These are phyloP conservation scores for Magnusiomyces tetraspermus DNA, from an alignment of 1,139 yeast genomes.

Conservation along the genomic window DNA sequence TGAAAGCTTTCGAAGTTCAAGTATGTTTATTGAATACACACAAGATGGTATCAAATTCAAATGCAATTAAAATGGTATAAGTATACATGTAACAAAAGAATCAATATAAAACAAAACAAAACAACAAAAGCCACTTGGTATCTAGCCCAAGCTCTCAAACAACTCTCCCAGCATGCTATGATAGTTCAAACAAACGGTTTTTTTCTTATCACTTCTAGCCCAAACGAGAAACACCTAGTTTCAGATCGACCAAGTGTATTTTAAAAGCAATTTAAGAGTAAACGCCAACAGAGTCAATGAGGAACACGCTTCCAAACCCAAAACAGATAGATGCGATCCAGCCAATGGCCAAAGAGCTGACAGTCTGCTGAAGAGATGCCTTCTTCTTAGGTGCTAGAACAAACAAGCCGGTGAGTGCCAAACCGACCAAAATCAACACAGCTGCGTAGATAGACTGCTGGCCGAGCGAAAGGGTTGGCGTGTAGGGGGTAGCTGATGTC, in stretches of 20 bases:
- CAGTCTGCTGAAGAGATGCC: conserved; percentile 13
- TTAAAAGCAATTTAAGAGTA: conserved; percentile 25
- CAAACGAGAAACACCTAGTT: not conserved
- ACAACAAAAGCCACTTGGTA: too few species aligned
- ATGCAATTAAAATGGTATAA: too few species aligned
- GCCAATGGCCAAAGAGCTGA: conserved; percentile 21
- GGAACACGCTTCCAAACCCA: conserved; percentile 33
- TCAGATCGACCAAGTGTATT: not conserved
- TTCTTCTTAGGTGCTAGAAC: conserved; percentile 9
- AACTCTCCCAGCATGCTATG: too few species aligned
- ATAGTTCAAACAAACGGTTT: too few species aligned
- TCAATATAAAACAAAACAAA: too few species aligned
- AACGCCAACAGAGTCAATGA: conserved; percentile 35
- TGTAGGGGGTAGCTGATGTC: conserved; percentile 16
- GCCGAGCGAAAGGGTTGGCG: conserved; percentile 22
- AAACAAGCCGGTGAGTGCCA: conserved; percentile 14
- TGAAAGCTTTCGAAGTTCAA: too few species aligned
- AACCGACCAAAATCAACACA: conserved; percentile 11
- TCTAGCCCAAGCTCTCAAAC: too few species aligned
- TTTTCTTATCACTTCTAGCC: too few species aligned
- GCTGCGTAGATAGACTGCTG: conserved; percentile 18
- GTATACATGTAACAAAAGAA: too few species aligned
- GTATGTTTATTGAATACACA: too few species aligned
- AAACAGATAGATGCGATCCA: conserved; percentile 28
- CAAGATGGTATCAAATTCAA: too few species aligned